A percentile compares a stretch with the other conserved stretches of the same genome.
phyloP scores from a whole-genome alignment of 805 yeast genomes.

The Naumovozyma castellii region DNA sequence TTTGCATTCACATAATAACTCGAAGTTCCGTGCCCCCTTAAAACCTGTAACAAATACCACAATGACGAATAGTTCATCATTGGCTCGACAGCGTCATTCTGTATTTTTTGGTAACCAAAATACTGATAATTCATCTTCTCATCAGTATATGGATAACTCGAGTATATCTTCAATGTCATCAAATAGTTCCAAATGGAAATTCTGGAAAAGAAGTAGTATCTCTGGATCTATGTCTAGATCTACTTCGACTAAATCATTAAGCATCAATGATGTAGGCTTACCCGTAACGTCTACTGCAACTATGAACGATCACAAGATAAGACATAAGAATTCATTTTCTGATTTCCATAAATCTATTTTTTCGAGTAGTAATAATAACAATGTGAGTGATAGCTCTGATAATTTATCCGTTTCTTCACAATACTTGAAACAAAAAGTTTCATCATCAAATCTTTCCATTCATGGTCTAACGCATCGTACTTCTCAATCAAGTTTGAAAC shows the following conservation, averaged over 20 bases:
- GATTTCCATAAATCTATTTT: constrained; percentile 19
- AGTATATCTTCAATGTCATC: constrained; percentile 19
- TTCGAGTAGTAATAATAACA: too few species aligned
- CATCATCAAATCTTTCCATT: constrained; percentile 18
- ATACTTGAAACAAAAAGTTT: constrained; percentile 13
- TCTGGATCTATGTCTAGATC: constrained; percentile 9
- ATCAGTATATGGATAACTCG: constrained; percentile 2
- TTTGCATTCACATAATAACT: not conserved
- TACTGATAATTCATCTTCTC: not conserved
- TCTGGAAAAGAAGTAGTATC: constrained; percentile 25
- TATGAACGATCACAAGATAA: constrained; percentile 6
- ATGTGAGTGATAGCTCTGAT: not conserved
- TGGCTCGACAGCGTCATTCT: constrained; percentile 8
- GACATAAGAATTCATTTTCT: constrained; percentile 15
- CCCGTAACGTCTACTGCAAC: not conserved
- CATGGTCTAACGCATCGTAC: constrained; percentile 15
- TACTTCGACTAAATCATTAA: constrained; percentile 7
- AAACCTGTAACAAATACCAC: constrained; percentile 7
- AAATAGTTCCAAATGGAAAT: constrained; percentile 24
- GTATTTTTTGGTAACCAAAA: constrained; percentile 1
- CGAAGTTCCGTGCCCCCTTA: constrained; percentile 11
- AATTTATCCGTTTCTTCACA: not conserved
- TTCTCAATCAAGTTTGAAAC: constrained; percentile 22
- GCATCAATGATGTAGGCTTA: not conserved
- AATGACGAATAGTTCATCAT: not conserved